Percentiles rank a stretch among this genome's conserved stretches.
Evolutionary conservation across 2,329 filamentous ascomycete genomes (phyloP).

Genomic region (Microcyclospora pomicola): DNA sequence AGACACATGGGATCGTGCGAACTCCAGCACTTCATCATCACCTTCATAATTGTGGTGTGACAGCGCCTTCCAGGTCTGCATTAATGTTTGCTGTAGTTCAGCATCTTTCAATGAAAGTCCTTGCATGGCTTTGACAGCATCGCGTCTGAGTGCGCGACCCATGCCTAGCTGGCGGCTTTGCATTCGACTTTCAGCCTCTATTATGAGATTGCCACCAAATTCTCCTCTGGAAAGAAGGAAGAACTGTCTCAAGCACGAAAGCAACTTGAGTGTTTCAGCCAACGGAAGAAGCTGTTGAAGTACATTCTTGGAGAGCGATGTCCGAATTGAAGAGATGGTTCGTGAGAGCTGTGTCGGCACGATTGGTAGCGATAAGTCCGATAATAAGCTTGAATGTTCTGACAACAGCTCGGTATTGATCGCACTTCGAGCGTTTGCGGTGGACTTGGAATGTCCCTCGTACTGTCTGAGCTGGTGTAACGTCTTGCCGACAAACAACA

Average conservation of each 20-base stretch:
- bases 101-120: constrained; percentile 68
- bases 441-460: not conserved
- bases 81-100: constrained; percentile 64
- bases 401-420: constrained; percentile 47
- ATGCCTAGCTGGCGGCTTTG: constrained; percentile 55
- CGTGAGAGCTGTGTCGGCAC: constrained; percentile 54
- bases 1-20: constrained; percentile 63
- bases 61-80: constrained; percentile 65
- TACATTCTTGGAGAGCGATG: constrained; percentile 70
- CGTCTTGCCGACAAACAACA: constrained; percentile 82
- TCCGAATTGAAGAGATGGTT: constrained; percentile 60
- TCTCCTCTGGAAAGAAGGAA: constrained; percentile 79
- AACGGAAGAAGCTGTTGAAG: constrained; percentile 71
- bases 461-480: constrained; percentile 60
- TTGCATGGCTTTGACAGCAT: constrained; percentile 39
- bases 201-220: constrained; percentile 75
- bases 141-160: constrained; percentile 38
- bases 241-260: constrained; percentile 70
- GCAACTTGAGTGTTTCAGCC: constrained; percentile 58
- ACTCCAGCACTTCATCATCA: constrained; percentile 61
- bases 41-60: constrained; percentile 65
- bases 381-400: constrained; percentile 55
- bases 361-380: constrained; percentile 59
- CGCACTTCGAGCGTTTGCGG: not conserved
- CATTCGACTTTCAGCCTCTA: constrained; percentile 70